A percentile compares a stretch with the other conserved stretches of the same genome.
Conservation (phyloP, 257 asterid genomes). For the Prunella vulgaris region DNA sequence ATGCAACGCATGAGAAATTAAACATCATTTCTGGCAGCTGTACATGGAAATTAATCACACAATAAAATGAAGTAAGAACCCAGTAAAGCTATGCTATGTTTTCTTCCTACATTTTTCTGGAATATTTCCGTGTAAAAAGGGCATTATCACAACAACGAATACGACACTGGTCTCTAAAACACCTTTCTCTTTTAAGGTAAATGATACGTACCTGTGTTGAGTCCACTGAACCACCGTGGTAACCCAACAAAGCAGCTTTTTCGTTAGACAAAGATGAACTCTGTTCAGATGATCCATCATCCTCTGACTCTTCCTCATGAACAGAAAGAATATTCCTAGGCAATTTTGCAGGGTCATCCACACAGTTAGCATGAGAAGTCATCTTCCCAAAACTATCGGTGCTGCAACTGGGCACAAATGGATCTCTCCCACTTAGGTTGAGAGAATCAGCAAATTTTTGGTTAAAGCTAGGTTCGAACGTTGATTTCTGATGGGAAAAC, state of each 20-base stretch:
- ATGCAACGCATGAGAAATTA: not conserved
- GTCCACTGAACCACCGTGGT: slow-evolving; percentile 16
- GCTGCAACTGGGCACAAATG: slow-evolving; percentile 8
- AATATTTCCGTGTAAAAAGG: not conserved
- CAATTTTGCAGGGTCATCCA: slow-evolving; percentile 7
- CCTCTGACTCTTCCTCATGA: slow-evolving; percentile 43
- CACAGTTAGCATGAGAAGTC: not conserved
- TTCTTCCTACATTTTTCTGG: not conserved
- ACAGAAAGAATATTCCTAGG: slow-evolving; percentile 27
- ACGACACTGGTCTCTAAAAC: not conserved
- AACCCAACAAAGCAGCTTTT: slow-evolving; percentile 22
- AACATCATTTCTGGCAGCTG: not conserved
- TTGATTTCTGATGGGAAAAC: slow-evolving; percentile 20
- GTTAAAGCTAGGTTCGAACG: slow-evolving; percentile 13
- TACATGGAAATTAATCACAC: not conserved
- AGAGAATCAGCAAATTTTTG: not conserved
- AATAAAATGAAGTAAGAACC: not conserved
- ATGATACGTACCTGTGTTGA: slow-evolving; percentile 24
- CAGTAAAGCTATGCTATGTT: not conserved
- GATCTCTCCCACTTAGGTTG: not conserved
- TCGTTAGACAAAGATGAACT: slow-evolving; percentile 19
- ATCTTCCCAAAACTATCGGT: not conserved
- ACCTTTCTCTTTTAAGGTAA: not conserved
- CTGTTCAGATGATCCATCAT: slow-evolving; percentile 33
- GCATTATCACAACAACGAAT: not conserved